Evolutionary conservation across 495 filamentous ascomycete species (phyloP), one percentile per base, ranked within the genome.

Genomic region (Aspergillus ellipticus): DNA sequence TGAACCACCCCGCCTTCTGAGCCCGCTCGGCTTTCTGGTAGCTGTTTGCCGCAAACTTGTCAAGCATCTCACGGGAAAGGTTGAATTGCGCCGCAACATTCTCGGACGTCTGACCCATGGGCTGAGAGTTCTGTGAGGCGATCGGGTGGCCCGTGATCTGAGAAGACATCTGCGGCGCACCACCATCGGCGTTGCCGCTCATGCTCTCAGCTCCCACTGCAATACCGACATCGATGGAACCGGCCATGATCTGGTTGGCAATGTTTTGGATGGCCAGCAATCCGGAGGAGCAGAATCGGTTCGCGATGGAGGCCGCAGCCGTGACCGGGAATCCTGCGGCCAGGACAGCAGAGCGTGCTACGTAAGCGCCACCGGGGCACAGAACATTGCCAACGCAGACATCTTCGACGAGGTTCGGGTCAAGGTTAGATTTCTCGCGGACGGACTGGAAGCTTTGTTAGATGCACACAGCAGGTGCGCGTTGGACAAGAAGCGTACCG

Each of bases 91-190:
- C 81, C 31, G 84, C 90, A 6, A 97, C 91, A 62, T 97, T 97
- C 76, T 97, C 93, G 16, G 86, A 90, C 1, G 93, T 97, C 81
- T 95, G 93, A 2, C 93, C 93, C 93, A 97, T 97, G 33, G 91
- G 85, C 77, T 90, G 84, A 77, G 86, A 79, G 77, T 91, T 94
- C 71, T 97, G 93, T 24, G 69, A 67, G 0, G 89, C 86, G 61
- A 96, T 84, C 53, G 89, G 88, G 61, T 82, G 81, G 50, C 79
- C 72, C 42, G 85, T 70, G 50, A 97, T 83, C 39, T 82, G 79
- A 29, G 85, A 82, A 59, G 89, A 85, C 79, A 96, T 90, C 17
- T 88, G 84, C 17, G 80, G 79, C 8, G 84, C 84, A 24, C 89
- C 81, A 15, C 81, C 76, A 57, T 91, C 87, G 37, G 86, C 82